phyloP scores from a whole-genome alignment of 2,329 filamentous ascomycete genomes.

The Alternaria longipes region DNA sequence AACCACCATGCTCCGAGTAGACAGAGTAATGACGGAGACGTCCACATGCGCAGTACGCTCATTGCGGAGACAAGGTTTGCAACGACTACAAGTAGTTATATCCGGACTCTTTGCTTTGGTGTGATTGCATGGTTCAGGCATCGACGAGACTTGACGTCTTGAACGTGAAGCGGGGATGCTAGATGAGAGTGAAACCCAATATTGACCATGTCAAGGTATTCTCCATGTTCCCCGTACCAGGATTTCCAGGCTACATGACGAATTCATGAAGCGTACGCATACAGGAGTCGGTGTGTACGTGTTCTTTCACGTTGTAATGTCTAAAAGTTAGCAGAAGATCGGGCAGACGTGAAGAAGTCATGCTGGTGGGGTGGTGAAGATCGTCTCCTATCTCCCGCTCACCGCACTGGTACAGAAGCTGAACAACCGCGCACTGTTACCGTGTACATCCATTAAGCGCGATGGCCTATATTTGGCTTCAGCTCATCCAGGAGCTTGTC shows the following conservation, averaged over 20 bases:
- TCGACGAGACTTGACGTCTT: neutral
- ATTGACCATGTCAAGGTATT: neutral
- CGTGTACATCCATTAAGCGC: neutral
- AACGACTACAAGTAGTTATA: neutral
- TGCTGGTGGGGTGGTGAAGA: no score
- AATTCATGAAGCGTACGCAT: neutral
- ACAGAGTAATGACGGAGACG: neutral
- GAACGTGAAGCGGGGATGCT: neutral
- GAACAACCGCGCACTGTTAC: neutral
- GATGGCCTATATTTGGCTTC: neutral
- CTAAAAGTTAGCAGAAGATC: neutral
- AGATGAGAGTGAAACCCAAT: neutral
- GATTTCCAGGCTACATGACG: neutral
- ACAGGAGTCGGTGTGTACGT: neutral
- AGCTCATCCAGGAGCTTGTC: conserved; percentile 1
- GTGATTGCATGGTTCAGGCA: neutral
- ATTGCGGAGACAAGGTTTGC: neutral
- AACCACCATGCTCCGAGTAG: neutral
- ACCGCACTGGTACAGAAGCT: neutral
- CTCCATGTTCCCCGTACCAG: neutral
- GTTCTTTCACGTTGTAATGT: neutral
- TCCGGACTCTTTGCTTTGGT: neutral
- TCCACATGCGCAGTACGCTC: neutral
- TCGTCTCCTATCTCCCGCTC: neutral
- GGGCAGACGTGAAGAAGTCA: neutral